Base-by-base conservation (phyloP, 306 rosid genomes). In the Biancaea sappan region DNA sequence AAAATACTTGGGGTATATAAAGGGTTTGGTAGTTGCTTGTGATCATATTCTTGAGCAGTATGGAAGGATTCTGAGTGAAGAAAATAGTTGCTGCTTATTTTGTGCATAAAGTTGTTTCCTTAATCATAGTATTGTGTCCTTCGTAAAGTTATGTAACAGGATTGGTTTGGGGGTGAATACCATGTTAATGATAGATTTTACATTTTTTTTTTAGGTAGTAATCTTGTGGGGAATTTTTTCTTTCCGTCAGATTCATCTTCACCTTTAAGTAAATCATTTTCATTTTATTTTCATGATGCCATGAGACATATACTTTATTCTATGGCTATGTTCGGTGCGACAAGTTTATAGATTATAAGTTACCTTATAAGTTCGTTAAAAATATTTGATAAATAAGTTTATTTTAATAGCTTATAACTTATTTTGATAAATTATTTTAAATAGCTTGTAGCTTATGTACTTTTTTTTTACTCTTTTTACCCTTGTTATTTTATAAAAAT, bases 91-190 rank as follows among this genome's bases (percentile, higher is more conserved):
- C 34, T 60, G 29, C 12, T 74, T 48, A 51, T 35, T 74, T 74
- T 68, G 61, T 68, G 68, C 69, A 65, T 57, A 82, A 28, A 58
- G 60, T 38, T 73, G 37, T 84, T 57, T 68, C 74, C 83, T 41
- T 65, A 44, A 53, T 74, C 69, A 57, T 48, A 16, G 54, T n/a
- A 18, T 5, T 9, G 4, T 19, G 21, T 34, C 2, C 9, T 35
- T 61, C 25, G 32, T 59, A 6, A 34, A 18, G 67, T 61, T 25
- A 4, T 47, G 5, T 63, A 46, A 67, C 22, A n/a, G 71, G 66
- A 60, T 48, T 69, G 66, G 12, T 37, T 67, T 59, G 40, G 52
- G 43, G 72, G 35, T 25, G 51, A 47, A 60, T 29, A 29, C 35
- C 52, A 37, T 7, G 41, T 61, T 62, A 3, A 8, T 78, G 31